Base-by-base conservation (phyloP, 2,329 filamentous ascomycete species). In the Beauveria bassiana region DNA sequence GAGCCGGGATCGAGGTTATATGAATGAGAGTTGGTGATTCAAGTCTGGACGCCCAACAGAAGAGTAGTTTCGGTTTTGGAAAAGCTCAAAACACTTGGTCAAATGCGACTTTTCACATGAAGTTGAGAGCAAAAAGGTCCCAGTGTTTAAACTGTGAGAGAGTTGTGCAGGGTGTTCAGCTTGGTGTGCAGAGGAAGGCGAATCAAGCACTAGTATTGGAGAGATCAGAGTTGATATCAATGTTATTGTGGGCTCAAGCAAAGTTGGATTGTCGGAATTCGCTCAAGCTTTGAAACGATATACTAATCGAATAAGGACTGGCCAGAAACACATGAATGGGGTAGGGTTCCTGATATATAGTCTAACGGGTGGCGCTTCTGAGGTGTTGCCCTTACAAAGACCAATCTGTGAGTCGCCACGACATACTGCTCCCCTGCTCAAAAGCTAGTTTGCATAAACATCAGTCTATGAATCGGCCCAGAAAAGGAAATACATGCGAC, bases 271-370 rank as follows among this genome's bases (percentile, higher is more conserved):
- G 24, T 38, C 40, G 28, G 54, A 12, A 6, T 42, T 34, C 45
- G 18, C n/a, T n/a, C 31, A 50, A 42, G 40, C 8, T 22, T 26
- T 40, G 45, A 20, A 40, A n/a, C 8, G 10, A 18, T 34, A 6
- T 28, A 43, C 26, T 34, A 22, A 18, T 34, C 26, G 54, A 56
- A 22, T 8, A 31, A 55, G 40, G 53, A 9, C 40, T 5, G 53
- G 34, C 28, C 24, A n/a, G 51, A 8, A 43, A 54, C 20, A 7
- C 31, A n/a, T 54, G 34, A 34, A 38, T 54, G 53, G 40, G 45
- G 28, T 45, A 53, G 42, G n/a, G 57, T 52, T 60, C 49, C 40
- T 53, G 49, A 60, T 60, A 60, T 60, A 60, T 34, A 34, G 10
- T 52, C 53, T 26, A 20, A 22, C n/a, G 40, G 18, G 7, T 10